Conservation (phyloP, 2,329 filamentous ascomycete genomes). For the Fusarium humuli region DNA sequence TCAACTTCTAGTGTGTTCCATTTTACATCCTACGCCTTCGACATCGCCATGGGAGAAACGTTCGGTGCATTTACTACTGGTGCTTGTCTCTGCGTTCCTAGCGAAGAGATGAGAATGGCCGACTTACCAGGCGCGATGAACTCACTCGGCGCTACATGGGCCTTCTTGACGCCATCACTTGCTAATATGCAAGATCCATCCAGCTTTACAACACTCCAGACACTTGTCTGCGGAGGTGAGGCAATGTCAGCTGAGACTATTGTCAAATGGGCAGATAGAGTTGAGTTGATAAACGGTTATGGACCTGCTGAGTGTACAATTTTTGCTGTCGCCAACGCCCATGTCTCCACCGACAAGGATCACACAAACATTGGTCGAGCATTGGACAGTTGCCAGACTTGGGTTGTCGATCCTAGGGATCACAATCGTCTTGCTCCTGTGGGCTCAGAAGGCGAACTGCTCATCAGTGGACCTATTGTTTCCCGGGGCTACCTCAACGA, state of each 20-base stretch:
- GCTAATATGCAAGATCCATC: conserved; percentile 39
- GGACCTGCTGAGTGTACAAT: conserved; percentile 41
- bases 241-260: conserved; percentile 29
- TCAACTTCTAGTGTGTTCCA: conserved; percentile 30
- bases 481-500: conserved; percentile 26
- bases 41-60: conserved; percentile 39
- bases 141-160: conserved; percentile 27
- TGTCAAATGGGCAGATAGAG: conserved; percentile 28
- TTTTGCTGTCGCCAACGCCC: conserved; percentile 18
- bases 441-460: conserved; percentile 35
- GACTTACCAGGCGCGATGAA: conserved; percentile 34
- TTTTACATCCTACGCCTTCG: conserved; percentile 44
- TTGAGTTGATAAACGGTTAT: conserved; percentile 41
- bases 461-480: conserved; percentile 36
- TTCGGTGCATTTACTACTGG: conserved; percentile 23
- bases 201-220: conserved; percentile 23
- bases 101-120: conserved; percentile 37
- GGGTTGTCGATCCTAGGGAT: conserved; percentile 37
- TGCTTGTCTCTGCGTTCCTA: conserved; percentile 42
- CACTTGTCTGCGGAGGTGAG: conserved; percentile 41
- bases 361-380: conserved; percentile 22
- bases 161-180: conserved; percentile 44
- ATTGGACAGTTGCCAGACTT: conserved; percentile 10
- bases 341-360: background rate
- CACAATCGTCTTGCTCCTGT: conserved; percentile 31